A percentile compares a stretch with the other conserved stretches of the same genome.
Conservation (phyloP, 495 filamentous ascomycete genomes). For the Elaphomyces granulatus region DNA sequence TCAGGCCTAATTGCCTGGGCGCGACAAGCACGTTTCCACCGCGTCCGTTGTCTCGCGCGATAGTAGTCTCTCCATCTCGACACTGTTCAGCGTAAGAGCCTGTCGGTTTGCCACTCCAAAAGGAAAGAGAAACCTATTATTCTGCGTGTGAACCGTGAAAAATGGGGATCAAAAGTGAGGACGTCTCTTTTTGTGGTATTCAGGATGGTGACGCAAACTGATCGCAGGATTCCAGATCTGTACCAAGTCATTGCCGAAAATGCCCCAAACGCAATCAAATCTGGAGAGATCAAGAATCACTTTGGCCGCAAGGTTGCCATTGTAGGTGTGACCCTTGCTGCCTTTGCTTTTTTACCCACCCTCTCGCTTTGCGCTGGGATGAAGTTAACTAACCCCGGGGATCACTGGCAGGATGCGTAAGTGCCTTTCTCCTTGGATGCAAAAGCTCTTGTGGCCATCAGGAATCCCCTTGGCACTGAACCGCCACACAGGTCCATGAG, state of each 20-base stretch:
- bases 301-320: slow-evolving; percentile 97
- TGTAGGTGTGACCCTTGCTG: slow-evolving; percentile 36
- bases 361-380: slow-evolving; percentile 2
- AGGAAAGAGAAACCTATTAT: too few relatives aligned
- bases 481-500: slow-evolving; percentile 73
- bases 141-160: too few relatives aligned
- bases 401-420: slow-evolving; percentile 62
- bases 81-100: too few relatives aligned
- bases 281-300: slow-evolving; percentile 94
- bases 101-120: too few relatives aligned
- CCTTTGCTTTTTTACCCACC: background rate
- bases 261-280: slow-evolving; percentile 84
- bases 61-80: too few relatives aligned
- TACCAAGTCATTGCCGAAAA: slow-evolving; percentile 82
- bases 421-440: slow-evolving; percentile 14
- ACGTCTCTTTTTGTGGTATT: too few relatives aligned
- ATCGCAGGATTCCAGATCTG: slow-evolving; percentile 37
- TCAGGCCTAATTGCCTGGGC: too few relatives aligned
- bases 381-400: too few relatives aligned
- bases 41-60: too few relatives aligned
- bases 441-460: background rate
- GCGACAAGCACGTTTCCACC: too few relatives aligned
- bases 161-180: slow-evolving; percentile 81
- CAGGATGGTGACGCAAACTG: too few relatives aligned
- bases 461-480: slow-evolving; percentile 7